Percentiles rank a stretch among this genome's conserved stretches.
Conservation (phyloP, 2,329 filamentous ascomycete genomes). For the Septoria linicola region DNA sequence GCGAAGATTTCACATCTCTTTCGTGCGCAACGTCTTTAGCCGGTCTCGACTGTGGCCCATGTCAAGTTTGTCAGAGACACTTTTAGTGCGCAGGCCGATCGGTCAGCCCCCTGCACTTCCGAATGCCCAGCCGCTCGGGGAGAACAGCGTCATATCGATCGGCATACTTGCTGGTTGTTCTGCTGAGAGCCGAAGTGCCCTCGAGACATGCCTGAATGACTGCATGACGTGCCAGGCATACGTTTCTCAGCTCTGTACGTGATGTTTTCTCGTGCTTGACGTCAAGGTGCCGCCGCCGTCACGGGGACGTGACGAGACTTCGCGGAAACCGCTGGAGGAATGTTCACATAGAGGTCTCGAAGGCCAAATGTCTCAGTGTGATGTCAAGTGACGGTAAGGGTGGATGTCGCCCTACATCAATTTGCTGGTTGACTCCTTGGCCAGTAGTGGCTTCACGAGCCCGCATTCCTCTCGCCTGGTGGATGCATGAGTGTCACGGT, state of each 20-base stretch:
- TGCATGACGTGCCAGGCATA: not conserved
- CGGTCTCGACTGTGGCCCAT: not conserved
- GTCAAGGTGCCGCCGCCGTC: not conserved
- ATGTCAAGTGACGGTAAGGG: slow-evolving; percentile 8
- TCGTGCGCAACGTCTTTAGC: not conserved
- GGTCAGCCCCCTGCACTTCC: not conserved
- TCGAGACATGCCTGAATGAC: slow-evolving; percentile 4
- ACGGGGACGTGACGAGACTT: not conserved
- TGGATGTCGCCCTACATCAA: slow-evolving; percentile 2
- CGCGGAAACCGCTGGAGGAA: not conserved
- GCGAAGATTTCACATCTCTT: not conserved
- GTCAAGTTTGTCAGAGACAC: not conserved
- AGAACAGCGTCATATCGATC: slow-evolving; percentile 3
- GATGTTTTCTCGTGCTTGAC: not conserved
- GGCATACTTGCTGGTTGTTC: not conserved
- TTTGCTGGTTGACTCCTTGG: not conserved
- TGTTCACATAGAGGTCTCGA: not conserved
- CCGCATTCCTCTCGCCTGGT: no score
- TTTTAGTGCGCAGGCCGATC: not conserved
- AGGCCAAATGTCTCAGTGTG: slow-evolving; percentile 1
- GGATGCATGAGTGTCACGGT: not conserved
- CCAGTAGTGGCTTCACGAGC: not conserved
- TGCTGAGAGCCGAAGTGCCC: slow-evolving; percentile 9
- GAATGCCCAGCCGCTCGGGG: not conserved
- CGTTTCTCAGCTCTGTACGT: not conserved